Conservation (phyloP, 1,139 yeast genomes). For the Hyphopichia wangnamkhiaoensis region DNA sequence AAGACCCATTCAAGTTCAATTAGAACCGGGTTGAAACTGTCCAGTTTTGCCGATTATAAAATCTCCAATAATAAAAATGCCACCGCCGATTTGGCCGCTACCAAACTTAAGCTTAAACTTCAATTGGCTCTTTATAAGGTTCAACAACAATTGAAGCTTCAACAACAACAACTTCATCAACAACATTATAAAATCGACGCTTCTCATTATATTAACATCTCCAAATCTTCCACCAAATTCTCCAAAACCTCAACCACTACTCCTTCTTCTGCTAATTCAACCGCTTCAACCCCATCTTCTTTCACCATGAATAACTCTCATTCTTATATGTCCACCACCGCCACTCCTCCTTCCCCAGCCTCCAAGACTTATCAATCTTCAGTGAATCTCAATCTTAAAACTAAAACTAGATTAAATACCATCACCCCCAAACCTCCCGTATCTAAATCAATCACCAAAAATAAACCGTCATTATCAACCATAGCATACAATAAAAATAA, state of each 20-base stretch:
- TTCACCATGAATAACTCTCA: slow-evolving; percentile 4
- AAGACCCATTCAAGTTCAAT: not conserved
- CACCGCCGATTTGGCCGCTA: slow-evolving; percentile 48
- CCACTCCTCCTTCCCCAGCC: slow-evolving; percentile 5
- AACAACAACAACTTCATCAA: slow-evolving; percentile 4
- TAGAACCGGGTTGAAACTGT: slow-evolving; percentile 3
- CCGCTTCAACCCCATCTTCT: slow-evolving; percentile 3
- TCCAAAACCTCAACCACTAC: not conserved
- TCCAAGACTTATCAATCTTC: slow-evolving; percentile 18
- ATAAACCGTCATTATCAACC: slow-evolving; percentile 19
- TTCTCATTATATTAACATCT: not conserved
- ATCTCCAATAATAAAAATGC: slow-evolving; percentile 18
- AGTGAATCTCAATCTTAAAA: slow-evolving; percentile 26
- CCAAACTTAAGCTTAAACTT: slow-evolving; percentile 67
- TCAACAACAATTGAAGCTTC: slow-evolving; percentile 21
- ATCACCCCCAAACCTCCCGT: too few species aligned
- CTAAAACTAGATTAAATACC: too few species aligned
- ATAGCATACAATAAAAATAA: slow-evolving; percentile 14
- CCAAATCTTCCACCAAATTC: not conserved
- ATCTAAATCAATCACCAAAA: slow-evolving; percentile 14
- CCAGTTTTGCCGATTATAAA: slow-evolving; percentile 7
- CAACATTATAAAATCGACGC: slow-evolving; percentile 2
- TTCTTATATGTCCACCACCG: not conserved
- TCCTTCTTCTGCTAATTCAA: not conserved
- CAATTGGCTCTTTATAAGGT: slow-evolving; percentile 80